phyloP scores from a whole-genome alignment of 805 yeast species.

The Saccharomycopsis capsularis region DNA sequence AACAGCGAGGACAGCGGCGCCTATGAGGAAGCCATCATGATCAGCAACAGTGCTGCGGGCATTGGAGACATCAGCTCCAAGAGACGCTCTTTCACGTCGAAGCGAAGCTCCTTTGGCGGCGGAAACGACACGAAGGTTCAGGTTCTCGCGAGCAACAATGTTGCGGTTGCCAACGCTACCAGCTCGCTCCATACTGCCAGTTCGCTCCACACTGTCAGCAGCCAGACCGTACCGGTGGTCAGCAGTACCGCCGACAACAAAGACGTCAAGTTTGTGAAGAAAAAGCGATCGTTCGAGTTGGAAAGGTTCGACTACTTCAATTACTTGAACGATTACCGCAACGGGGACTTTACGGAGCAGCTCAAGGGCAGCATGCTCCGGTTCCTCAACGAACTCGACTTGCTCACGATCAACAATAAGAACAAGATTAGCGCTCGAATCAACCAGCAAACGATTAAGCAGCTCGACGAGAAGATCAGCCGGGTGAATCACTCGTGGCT shows the following conservation, averaged over 20 bases:
- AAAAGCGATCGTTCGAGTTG: slow-evolving; percentile 36
- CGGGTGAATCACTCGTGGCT: neutral
- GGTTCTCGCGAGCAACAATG: neutral
- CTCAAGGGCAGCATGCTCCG: slow-evolving; percentile 8
- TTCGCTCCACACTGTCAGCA: neutral
- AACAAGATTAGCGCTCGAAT: neutral
- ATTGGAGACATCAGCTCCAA: no score
- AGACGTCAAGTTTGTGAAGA: slow-evolving; percentile 32
- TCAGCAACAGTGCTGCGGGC: neutral
- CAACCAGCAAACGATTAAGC: neutral
- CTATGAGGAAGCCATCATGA: slow-evolving; percentile 7
- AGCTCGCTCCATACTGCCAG: neutral
- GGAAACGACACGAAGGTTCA: neutral
- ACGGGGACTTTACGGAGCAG: slow-evolving; percentile 22
- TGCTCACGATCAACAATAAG: neutral
- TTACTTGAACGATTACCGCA: slow-evolving; percentile 29
- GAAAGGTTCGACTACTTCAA: slow-evolving; percentile 41
- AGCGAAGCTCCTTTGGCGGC: slow-evolving; percentile 1
- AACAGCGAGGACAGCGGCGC: neutral
- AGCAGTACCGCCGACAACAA: slow-evolving; percentile 20
- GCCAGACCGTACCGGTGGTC: no score
- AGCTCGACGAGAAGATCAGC: neutral
- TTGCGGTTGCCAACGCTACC: neutral
- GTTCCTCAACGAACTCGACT: slow-evolving; percentile 12
- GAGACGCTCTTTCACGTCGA: slow-evolving; percentile 11